Conservation (phyloP, 345 rosid genomes). For the Lepidium sativum region DNA sequence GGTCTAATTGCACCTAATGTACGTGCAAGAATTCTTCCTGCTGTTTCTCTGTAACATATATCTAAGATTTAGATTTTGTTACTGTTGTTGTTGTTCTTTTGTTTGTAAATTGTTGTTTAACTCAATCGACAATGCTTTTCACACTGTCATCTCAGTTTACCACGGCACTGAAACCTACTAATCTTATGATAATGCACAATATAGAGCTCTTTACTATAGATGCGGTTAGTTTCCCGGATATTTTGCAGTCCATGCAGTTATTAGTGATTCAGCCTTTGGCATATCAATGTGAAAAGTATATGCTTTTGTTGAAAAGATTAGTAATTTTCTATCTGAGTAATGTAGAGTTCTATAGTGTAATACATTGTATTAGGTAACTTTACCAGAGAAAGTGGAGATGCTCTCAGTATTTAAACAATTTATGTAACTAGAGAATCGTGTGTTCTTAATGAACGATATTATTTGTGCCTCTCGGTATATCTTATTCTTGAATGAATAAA, state of each 20-base stretch:
- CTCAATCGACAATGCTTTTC: neutral
- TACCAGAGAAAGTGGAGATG: neutral
- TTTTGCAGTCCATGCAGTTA: neutral
- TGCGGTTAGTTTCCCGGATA: neutral
- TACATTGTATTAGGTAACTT: neutral
- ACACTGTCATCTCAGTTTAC: neutral
- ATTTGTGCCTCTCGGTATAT: neutral
- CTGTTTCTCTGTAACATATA: neutral
- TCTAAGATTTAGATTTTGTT: neutral
- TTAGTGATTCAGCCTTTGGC: neutral
- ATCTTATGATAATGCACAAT: neutral
- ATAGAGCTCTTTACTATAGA: neutral
- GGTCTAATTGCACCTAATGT: slow-evolving; percentile 92
- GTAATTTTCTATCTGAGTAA: neutral
- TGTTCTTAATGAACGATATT: neutral
- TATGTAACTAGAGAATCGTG: neutral
- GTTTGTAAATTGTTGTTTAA: neutral
- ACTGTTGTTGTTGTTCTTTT: no score
- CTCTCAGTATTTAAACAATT: neutral
- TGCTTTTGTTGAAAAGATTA: neutral
- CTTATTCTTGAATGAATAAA: neutral
- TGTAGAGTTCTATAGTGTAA: neutral
- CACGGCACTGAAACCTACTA: neutral
- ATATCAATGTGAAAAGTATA: neutral
- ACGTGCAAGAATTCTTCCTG: slow-evolving; percentile 28